These are phyloP conservation scores for Trametes punicea DNA, from an alignment of 768 basidiomycete species.

Conservation along the genomic window DNA sequence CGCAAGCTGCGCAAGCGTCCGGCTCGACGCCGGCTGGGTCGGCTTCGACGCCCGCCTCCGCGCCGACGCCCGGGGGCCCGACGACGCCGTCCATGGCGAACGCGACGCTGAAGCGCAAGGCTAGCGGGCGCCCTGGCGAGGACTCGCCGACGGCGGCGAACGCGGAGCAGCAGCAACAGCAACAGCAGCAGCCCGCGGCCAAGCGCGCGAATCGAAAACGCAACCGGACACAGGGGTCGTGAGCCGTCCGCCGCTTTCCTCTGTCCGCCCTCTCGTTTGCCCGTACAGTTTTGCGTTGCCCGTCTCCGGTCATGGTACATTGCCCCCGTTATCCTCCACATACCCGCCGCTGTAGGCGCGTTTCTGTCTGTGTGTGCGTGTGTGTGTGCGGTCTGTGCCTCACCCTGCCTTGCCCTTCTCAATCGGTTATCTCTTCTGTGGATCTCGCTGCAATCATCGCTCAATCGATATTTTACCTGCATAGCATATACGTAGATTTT, in stretches of 20 bases:
- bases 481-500: conserved; percentile 30
- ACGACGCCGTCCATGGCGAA: conserved; percentile 29
- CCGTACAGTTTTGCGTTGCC: neutral
- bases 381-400: conserved; percentile 6
- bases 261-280: neutral
- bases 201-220: conserved; percentile 56
- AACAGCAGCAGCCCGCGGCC: conserved; percentile 42
- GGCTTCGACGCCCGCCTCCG: conserved; percentile 30
- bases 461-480: conserved; percentile 28
- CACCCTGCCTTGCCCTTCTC: conserved; percentile 16
- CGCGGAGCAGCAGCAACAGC: conserved; percentile 41
- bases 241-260: conserved; percentile 23
- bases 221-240: conserved; percentile 44
- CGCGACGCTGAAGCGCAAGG: conserved; percentile 36
- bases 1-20: conserved; percentile 34
- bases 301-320: neutral
- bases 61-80: conserved; percentile 22
- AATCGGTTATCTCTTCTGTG: conserved; percentile 23
- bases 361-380: conserved; percentile 5
- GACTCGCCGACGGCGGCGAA: conserved; percentile 51
- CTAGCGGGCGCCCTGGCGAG: conserved; percentile 28
- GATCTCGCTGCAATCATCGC: conserved; percentile 27
- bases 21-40: conserved; percentile 25
- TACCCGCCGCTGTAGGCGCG: neutral
- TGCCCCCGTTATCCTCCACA: neutral